phyloP scores from a whole-genome alignment of 2,329 filamentous ascomycete species.

The Penicillium sp. region DNA sequence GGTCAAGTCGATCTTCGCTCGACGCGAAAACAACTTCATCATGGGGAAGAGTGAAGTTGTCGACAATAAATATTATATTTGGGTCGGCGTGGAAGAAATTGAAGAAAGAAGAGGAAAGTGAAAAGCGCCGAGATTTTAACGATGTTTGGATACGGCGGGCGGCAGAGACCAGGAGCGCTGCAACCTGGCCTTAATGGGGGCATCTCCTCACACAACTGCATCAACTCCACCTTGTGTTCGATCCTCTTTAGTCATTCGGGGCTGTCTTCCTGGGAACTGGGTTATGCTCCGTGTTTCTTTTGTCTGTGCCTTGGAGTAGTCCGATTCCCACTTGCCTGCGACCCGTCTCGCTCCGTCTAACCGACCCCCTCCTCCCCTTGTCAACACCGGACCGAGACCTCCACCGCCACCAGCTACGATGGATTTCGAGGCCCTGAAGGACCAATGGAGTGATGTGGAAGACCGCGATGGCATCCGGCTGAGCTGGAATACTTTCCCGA shows the following conservation, averaged over 20 bases:
- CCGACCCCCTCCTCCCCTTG: slow-evolving; percentile 25
- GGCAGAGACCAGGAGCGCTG: slow-evolving; percentile 39
- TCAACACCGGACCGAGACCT: slow-evolving; percentile 24
- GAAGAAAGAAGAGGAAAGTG: slow-evolving; percentile 34
- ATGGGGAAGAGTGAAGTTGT: slow-evolving; percentile 52
- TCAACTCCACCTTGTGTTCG: slow-evolving; percentile 29
- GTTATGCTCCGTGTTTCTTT: slow-evolving; percentile 30
- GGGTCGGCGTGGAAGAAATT: slow-evolving; percentile 51
- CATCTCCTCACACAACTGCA: slow-evolving; percentile 37
- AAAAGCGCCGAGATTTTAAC: slow-evolving; percentile 29
- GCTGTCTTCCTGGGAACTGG: slow-evolving; percentile 25
- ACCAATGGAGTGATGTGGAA: slow-evolving; percentile 95
- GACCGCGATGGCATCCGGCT: slow-evolving; percentile 93
- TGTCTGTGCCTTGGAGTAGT: slow-evolving; percentile 21
- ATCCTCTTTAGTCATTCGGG: slow-evolving; percentile 29
- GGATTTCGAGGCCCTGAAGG: slow-evolving; percentile 92
- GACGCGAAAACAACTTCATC: slow-evolving; percentile 65
- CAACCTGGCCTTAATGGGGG: slow-evolving; percentile 47
- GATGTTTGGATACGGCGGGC: slow-evolving; percentile 33
- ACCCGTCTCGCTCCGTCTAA: slow-evolving; percentile 15
- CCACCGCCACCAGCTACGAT: slow-evolving; percentile 50
- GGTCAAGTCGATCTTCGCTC: slow-evolving; percentile 63
- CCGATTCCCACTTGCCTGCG: slow-evolving; percentile 15
- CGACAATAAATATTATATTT: slow-evolving; percentile 57
- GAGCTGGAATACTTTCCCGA: slow-evolving; percentile 98